These are phyloP conservation scores for Neofusicoccum sp. DNA, from an alignment of 2,329 filamentous ascomycete genomes.

Conservation along the genomic window DNA sequence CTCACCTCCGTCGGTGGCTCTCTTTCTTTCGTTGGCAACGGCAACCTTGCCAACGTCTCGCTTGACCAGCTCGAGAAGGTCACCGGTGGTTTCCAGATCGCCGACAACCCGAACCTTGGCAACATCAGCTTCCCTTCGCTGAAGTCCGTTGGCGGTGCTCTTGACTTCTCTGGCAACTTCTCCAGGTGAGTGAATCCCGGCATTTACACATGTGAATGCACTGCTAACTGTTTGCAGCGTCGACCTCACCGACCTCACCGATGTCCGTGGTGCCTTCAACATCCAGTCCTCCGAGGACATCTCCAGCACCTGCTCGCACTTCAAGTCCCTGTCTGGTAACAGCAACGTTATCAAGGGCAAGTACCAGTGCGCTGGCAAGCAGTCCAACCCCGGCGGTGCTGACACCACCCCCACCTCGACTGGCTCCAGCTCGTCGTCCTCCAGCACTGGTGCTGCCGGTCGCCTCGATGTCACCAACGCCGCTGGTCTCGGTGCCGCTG, in stretches of 20 bases:
- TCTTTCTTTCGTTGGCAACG: constrained; percentile 58
- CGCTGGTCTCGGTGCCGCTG: constrained; percentile 45
- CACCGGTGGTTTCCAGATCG: constrained; percentile 77
- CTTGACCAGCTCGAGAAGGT: constrained; percentile 67
- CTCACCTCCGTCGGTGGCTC: constrained; percentile 64
- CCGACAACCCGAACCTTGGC: constrained; percentile 80
- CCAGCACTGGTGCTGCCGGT: constrained; percentile 38
- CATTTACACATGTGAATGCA: neutral
- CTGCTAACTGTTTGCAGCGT: constrained; percentile 56
- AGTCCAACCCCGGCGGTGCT: constrained; percentile 36
- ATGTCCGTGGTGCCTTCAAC: constrained; percentile 52
- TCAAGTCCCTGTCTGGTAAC: constrained; percentile 40
- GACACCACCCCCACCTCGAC: constrained; percentile 36
- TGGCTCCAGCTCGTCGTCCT: constrained; percentile 22
- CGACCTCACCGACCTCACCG: constrained; percentile 57
- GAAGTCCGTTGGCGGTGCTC: constrained; percentile 68
- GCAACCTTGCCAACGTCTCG: constrained; percentile 67
- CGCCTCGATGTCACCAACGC: constrained; percentile 39
- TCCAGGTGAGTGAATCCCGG: constrained; percentile 61
- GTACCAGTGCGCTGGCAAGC: constrained; percentile 42
- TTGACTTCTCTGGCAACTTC: constrained; percentile 84
- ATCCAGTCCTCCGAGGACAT: constrained; percentile 47
- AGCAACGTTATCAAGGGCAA: constrained; percentile 43
- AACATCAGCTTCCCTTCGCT: constrained; percentile 70
- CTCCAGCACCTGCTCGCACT: constrained; percentile 38